Evolutionary conservation across 2,329 filamentous ascomycete genomes (phyloP).

Genomic region (Ascochyta viciae-villosae): DNA sequence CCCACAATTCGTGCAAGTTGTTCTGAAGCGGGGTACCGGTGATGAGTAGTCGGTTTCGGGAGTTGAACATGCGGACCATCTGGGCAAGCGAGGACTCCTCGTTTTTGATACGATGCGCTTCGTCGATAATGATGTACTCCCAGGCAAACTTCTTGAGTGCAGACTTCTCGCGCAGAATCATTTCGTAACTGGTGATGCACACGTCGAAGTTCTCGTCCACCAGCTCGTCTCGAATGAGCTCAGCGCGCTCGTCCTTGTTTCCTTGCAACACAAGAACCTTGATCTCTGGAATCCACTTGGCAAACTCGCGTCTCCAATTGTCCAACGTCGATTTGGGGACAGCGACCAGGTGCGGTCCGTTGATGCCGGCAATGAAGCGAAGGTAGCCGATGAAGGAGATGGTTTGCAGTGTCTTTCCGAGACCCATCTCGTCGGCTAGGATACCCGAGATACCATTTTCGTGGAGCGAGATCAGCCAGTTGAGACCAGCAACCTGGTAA

Average conservation of each 20-base stretch:
- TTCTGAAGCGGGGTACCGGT: slow-evolving; percentile 97
- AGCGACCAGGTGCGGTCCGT: slow-evolving; percentile 86
- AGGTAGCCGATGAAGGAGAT: slow-evolving; percentile 97
- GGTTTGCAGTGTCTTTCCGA: slow-evolving; percentile 96
- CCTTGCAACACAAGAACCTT: slow-evolving; percentile 94
- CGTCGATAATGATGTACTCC: slow-evolving; percentile 99
- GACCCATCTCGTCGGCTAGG: slow-evolving; percentile 96
- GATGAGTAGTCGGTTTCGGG: slow-evolving; percentile 91
- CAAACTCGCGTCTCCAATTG: slow-evolving; percentile 97
- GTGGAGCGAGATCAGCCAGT: slow-evolving; percentile 97
- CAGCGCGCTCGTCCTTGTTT: slow-evolving; percentile 88
- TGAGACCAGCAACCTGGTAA: slow-evolving; percentile 93
- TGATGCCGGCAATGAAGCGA: slow-evolving; percentile 87
- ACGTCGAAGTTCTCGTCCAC: slow-evolving; percentile 96
- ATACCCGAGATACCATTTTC: slow-evolving; percentile 99
- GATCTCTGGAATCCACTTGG: slow-evolving; percentile 92
- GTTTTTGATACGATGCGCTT: slow-evolving; percentile 98
- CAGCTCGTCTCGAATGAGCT: slow-evolving; percentile 88
- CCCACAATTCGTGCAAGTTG: slow-evolving; percentile 98
- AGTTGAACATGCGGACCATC: slow-evolving; percentile 95
- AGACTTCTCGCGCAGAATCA: slow-evolving; percentile 94
- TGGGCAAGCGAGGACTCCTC: slow-evolving; percentile 96
- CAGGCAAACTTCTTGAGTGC: slow-evolving; percentile 97
- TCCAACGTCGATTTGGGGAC: slow-evolving; percentile 98
- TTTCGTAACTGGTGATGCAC: slow-evolving; percentile 98